These are phyloP conservation scores for Diaporthe ilicicola DNA, from an alignment of 2,329 filamentous ascomycete species.

Conservation along the genomic window DNA sequence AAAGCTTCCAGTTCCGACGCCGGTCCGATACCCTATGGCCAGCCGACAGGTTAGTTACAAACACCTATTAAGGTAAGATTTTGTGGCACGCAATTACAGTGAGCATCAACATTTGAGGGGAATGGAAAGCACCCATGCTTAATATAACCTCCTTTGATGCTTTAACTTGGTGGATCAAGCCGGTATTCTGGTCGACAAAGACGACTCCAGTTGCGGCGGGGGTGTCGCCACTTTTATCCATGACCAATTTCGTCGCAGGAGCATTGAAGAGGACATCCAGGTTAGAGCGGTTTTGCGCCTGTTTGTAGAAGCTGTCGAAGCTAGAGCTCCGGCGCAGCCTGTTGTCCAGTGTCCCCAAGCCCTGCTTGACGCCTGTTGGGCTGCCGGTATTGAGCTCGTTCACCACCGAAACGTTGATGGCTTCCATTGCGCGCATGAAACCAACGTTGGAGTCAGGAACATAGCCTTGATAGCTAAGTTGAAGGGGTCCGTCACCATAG, in stretches of 20 bases:
- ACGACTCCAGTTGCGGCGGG: conserved; percentile 38
- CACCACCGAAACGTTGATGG: conserved; percentile 31
- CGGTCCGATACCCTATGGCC: not conserved
- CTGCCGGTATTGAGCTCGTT: conserved; percentile 40
- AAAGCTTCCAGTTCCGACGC: not conserved
- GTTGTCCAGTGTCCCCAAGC: conserved; percentile 38
- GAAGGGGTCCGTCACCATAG: conserved; percentile 39
- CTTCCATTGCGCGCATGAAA: conserved; percentile 37
- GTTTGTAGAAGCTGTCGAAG: conserved; percentile 39
- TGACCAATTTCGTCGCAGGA: conserved; percentile 36
- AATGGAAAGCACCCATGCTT: conserved; percentile 13
- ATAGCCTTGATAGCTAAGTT: conserved; percentile 38
- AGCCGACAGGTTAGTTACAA: not conserved
- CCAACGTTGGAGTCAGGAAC: conserved; percentile 26
- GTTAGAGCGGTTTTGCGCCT: conserved; percentile 34
- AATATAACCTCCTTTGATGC: not conserved
- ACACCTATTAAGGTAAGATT: too few relatives aligned
- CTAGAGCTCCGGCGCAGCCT: conserved; percentile 38
- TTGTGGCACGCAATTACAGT: not conserved
- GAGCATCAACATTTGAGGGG: conserved; percentile 8
- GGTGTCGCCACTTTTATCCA: conserved; percentile 31
- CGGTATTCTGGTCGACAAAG: conserved; percentile 37
- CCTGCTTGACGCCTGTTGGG: conserved; percentile 41
- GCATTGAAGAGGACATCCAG: conserved; percentile 40
- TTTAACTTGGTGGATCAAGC: conserved; percentile 32